phyloP scores from a whole-genome alignment of 345 rosid genomes.

The Trapa bicornis region DNA sequence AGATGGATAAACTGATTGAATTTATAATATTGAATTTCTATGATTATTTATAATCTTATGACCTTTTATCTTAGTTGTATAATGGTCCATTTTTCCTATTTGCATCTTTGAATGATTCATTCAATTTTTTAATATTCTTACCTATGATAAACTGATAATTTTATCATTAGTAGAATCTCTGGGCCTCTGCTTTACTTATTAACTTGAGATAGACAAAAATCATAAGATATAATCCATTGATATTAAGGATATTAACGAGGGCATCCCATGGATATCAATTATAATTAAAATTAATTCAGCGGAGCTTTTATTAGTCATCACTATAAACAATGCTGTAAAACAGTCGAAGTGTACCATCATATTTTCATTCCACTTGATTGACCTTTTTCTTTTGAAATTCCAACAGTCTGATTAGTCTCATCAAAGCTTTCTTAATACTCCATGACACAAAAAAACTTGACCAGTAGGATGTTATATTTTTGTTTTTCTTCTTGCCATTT shows the following conservation, averaged over 20 bases:
- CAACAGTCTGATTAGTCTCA: background rate
- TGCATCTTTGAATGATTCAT: no score
- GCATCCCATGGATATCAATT: no score
- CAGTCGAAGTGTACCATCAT: background rate
- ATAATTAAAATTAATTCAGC: no score
- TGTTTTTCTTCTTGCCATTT: background rate
- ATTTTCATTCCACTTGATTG: background rate
- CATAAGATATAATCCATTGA: no score
- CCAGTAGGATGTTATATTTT: background rate
- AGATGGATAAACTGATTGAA: background rate
- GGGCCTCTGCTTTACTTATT: no score
- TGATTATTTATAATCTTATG: background rate
- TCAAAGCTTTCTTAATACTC: background rate
- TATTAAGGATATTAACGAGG: no score
- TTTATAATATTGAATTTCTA: no score
- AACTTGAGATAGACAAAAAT: no score
- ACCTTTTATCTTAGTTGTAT: background rate
- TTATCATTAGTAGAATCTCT: no score
- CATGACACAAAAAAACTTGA: background rate
- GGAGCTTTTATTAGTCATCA: background rate
- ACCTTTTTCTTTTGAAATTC: background rate
- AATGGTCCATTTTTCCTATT: background rate
- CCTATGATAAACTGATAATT: no score
- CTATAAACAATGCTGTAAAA: background rate
- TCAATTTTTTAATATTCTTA: no score